These are phyloP conservation scores for Aspergillus pseudoterreus DNA, from an alignment of 2,329 filamentous ascomycete species.

Conservation along the genomic window DNA sequence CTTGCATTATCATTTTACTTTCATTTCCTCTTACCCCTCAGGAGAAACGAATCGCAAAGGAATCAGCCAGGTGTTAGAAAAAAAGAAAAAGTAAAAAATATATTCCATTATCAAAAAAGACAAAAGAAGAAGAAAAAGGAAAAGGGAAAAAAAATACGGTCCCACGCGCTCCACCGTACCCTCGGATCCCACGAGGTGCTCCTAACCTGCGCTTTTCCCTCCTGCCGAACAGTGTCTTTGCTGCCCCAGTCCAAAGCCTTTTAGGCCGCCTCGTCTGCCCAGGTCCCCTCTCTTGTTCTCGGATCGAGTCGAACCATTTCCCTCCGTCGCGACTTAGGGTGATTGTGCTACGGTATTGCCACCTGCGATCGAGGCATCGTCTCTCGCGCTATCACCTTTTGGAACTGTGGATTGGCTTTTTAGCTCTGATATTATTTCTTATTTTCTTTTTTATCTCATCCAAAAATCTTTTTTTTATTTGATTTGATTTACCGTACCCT, in stretches of 20 bases:
- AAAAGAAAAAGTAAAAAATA: not conserved
- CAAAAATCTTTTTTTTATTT: conserved; percentile 6
- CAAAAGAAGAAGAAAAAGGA: not conserved
- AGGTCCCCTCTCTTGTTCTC: conserved; percentile 21
- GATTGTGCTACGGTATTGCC: conserved; percentile 21
- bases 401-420: conserved; percentile 18
- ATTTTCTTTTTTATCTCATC: conserved; percentile 4
- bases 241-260: conserved; percentile 21
- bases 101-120: not conserved
- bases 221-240: conserved; percentile 23
- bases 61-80: not conserved
- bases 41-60: not conserved
- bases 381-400: conserved; percentile 22
- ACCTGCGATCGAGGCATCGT: conserved; percentile 22
- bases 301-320: conserved; percentile 23
- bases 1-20: not conserved
- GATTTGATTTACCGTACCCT: conserved; percentile 2
- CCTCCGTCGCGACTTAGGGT: conserved; percentile 24
- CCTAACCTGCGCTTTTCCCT: conserved; percentile 20
- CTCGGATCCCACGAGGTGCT: conserved; percentile 39
- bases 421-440: conserved; percentile 11
- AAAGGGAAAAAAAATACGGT: conserved; percentile 21
- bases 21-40: not conserved
- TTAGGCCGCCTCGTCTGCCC: conserved; percentile 29
- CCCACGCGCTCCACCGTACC: conserved; percentile 31